A percentile compares a stretch with the other conserved stretches of the same genome.
Evolutionary conservation across 768 basidiomycete species (phyloP).

Genomic region (Suillus subalutaceus): DNA sequence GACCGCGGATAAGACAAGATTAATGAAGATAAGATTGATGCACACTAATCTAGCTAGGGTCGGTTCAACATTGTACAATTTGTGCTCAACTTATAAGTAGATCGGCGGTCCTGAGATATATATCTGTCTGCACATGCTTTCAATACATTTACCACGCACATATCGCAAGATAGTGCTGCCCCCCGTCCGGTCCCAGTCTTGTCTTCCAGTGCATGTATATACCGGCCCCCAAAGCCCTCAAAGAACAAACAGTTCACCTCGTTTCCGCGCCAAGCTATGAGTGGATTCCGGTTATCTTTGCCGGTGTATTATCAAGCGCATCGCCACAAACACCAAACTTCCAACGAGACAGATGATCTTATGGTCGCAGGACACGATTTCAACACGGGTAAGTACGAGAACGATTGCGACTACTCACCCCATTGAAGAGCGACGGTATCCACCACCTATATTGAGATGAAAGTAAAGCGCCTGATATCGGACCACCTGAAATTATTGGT

Average conservation of each 20-base stretch:
- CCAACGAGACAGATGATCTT: background rate
- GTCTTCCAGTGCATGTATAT: background rate
- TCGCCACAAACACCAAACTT: background rate
- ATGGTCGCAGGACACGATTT: background rate
- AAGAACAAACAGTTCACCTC: background rate
- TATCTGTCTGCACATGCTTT: background rate
- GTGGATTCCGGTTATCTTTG: background rate
- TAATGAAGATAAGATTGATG: background rate
- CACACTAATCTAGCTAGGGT: background rate
- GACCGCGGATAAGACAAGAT: background rate
- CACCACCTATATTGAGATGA: constrained; percentile 56
- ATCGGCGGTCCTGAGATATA: background rate
- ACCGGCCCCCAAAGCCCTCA: background rate
- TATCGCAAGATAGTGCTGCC: background rate
- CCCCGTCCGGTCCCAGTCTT: background rate
- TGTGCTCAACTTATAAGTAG: background rate
- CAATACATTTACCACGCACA: background rate
- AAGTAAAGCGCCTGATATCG: constrained; percentile 60
- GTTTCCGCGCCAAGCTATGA: background rate
- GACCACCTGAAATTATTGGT: constrained; percentile 49
- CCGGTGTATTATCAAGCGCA: background rate
- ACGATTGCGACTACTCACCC: constrained; percentile 27
- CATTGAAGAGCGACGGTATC: constrained; percentile 57
- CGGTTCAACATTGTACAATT: background rate
- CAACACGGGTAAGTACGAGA: background rate